A percentile compares a stretch with the other conserved stretches of the same genome.
Conservation (phyloP, 805 yeast species). For the Blastobotrys muscicola region DNA sequence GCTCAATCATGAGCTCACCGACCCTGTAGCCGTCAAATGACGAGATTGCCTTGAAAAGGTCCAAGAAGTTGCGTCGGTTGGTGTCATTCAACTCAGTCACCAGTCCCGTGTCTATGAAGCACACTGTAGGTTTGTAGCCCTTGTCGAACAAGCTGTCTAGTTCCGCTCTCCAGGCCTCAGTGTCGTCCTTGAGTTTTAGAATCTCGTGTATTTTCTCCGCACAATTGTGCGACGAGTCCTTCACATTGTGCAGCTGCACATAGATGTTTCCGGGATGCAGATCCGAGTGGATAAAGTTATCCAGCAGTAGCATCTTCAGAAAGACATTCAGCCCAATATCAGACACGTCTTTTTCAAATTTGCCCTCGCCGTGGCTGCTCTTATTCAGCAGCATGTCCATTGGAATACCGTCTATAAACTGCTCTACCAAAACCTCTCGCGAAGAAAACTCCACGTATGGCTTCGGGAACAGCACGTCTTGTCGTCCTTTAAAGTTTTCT, state of each 20-base stretch:
- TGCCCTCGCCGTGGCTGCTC: conserved; percentile 29
- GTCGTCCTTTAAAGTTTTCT: conserved; percentile 48
- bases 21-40: conserved; percentile 91
- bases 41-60: conserved; percentile 77
- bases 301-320: conserved; percentile 82
- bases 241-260: conserved; percentile 52
- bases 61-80: conserved; percentile 80
- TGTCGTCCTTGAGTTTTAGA: conserved; percentile 16
- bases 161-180: conserved; percentile 37
- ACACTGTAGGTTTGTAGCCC: conserved; percentile 74
- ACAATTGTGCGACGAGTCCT: conserved; percentile 13
- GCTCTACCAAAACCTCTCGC: conserved; percentile 73
- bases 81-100: conserved; percentile 76
- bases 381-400: conserved; percentile 55
- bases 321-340: conserved; percentile 86
- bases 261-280: conserved; percentile 94
- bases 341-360: conserved; percentile 44
- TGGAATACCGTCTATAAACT: conserved; percentile 72
- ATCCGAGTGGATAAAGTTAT: conserved; percentile 94
- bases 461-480: conserved; percentile 69
- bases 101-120: conserved; percentile 87
- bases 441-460: conserved; percentile 60
- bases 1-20: conserved; percentile 90
- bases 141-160: conserved; percentile 40
- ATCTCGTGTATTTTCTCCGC: conserved; percentile 20